phyloP scores from a whole-genome alignment of 352 stramenopile genomes.

The Halophytophthora batemanensis region DNA sequence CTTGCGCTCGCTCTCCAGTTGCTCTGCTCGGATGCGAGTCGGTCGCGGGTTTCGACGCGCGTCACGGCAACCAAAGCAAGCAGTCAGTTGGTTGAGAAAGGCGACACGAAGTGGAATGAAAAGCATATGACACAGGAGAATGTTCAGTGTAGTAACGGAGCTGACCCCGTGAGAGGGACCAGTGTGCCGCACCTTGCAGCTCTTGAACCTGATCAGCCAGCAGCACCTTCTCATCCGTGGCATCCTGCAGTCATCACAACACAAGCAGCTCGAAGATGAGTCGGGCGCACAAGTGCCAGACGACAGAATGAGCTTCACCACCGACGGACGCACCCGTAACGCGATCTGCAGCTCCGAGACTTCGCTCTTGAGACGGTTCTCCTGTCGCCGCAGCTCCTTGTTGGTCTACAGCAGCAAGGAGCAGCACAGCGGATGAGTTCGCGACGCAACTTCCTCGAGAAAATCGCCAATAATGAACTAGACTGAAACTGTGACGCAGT shows the following conservation, averaged over 20 bases:
- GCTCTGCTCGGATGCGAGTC: no score
- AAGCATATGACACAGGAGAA: no score
- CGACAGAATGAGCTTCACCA: no score
- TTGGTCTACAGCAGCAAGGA: no score
- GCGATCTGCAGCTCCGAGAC: constrained; percentile 51
- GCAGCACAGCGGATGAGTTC: no score
- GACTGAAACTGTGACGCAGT: background rate
- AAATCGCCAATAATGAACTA: no score
- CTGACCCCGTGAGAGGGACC: constrained; percentile 1
- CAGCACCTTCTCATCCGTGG: constrained; percentile 50
- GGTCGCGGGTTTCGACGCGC: no score
- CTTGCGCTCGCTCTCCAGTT: constrained; percentile 57
- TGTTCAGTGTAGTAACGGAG: constrained; percentile 1
- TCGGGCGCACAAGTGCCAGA: no score
- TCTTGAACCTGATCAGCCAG: constrained; percentile 45
- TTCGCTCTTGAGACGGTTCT: constrained; percentile 52
- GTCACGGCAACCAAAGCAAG: no score
- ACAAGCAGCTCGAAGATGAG: background rate
- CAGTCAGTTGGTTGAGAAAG: no score
- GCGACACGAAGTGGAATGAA: no score
- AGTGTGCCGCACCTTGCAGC: constrained; percentile 38
- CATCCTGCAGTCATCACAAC: constrained; percentile 29
- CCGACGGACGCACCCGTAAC: constrained; percentile 35
- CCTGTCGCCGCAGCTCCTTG: constrained; percentile 45
- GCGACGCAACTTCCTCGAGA: no score